Base-by-base conservation (phyloP, 768 basidiomycete species). In the Tylopilus felleus region DNA sequence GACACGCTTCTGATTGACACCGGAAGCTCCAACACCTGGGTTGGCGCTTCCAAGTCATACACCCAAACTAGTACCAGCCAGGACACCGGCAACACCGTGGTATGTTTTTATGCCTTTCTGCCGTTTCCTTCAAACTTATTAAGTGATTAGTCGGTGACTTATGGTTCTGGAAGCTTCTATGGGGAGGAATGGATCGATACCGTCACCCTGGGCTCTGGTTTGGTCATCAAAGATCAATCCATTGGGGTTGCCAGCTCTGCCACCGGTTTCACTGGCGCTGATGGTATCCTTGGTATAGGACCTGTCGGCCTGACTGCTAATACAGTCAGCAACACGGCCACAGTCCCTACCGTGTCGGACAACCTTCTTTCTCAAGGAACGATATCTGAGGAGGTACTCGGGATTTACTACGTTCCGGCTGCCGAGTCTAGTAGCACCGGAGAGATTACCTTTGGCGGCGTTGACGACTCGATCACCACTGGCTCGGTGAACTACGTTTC, bases 221-320 rank as follows among this genome's bases (percentile, higher is more conserved):
- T 43, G 22, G 42, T 43, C 10, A 29, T 29, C 10, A 10, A 29
- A 29, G 10, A 29, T 9, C 42, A 43, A 17, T 25, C 42, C 16
- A 43, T 43, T 4, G 42, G 23, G 14, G 42, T 43, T 5, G 42
- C 42, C 4, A 43, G 25, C 23, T 16, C 13, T 0, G 38, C 19
- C 38, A 39, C 27, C 25, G 48, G 48, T 17, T 29, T 49, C 28
- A 40, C 4, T 10, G 48, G 19, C n/a, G 14, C 23, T 14, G 74
- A 76, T 50, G 76, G 76, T 9, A 73, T 75, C 47, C 67, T 77
- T 19, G 59, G 76, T 66, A 45, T 60, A 12, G 68, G 74, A 14
- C 75, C 75, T 16, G 48, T 29, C 29, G 29, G 10, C 10, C 29
- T 29, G 6, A 29, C 29, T 29, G 5, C 41, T 6, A 68, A 63